Evolutionary conservation across 208 protist species (phyloP).

Genomic region (Lotmaria passim): DNA sequence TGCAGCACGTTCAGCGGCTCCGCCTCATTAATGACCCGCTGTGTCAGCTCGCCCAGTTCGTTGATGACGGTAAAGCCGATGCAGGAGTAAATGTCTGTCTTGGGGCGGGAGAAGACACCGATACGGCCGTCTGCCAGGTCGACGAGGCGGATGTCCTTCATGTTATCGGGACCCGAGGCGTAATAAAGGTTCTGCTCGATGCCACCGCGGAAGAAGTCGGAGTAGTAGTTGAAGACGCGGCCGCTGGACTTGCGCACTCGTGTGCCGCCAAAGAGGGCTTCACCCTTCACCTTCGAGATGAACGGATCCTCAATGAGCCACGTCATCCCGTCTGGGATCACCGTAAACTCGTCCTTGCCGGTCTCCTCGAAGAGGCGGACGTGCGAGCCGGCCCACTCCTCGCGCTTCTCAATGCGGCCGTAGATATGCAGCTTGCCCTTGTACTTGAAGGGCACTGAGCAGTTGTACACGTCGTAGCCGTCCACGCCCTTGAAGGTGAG

Average conservation of each 20-base stretch:
- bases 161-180: constrained; percentile 52
- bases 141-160: constrained; percentile 65
- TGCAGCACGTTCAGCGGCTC: constrained; percentile 65
- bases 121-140: constrained; percentile 52
- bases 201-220: constrained; percentile 59
- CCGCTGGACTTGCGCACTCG: constrained; percentile 47
- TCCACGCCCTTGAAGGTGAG: constrained; percentile 64
- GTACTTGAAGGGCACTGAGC: constrained; percentile 61
- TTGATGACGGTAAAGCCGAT: constrained; percentile 70
- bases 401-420: constrained; percentile 52
- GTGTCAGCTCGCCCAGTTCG: constrained; percentile 50
- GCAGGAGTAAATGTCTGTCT: constrained; percentile 52
- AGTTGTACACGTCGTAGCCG: constrained; percentile 67
- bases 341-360: constrained; percentile 64
- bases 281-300: constrained; percentile 51
- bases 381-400: constrained; percentile 54
- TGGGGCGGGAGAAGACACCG: constrained; percentile 67
- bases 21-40: constrained; percentile 49
- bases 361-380: constrained; percentile 63
- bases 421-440: constrained; percentile 56
- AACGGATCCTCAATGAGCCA: constrained; percentile 64
- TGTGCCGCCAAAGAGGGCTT: constrained; percentile 59
- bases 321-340: constrained; percentile 44
- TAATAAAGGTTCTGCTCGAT: constrained; percentile 55
- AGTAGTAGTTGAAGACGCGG: constrained; percentile 53